These are phyloP conservation scores for Sporopachydermia quercuum DNA, from an alignment of 805 yeast species.

Conservation along the genomic window DNA sequence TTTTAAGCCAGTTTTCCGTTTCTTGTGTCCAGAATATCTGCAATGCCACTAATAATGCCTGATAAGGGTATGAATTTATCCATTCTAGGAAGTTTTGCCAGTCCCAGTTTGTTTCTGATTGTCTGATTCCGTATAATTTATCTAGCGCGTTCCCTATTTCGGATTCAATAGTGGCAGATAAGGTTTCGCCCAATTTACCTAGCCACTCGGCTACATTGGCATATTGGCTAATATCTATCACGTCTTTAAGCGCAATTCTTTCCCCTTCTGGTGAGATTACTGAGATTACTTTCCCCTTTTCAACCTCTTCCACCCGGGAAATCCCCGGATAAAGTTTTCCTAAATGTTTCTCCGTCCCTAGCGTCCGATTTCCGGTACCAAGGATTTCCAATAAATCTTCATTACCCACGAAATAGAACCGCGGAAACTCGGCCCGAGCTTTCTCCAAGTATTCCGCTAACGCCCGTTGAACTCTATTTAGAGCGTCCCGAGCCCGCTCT, in stretches of 20 bases:
- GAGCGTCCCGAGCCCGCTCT: conserved; percentile 36
- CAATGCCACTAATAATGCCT: conserved; percentile 35
- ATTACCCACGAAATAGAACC: conserved; percentile 81
- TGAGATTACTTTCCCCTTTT: conserved; percentile 24
- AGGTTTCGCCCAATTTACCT: conserved; percentile 35
- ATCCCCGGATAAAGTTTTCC: conserved; percentile 63
- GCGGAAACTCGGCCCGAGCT: conserved; percentile 62
- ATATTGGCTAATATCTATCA: conserved; percentile 28
- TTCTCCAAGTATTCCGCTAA: conserved; percentile 65
- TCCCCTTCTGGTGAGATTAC: conserved; percentile 60
- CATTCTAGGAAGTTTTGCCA: conserved; percentile 17
- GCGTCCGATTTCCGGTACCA: conserved; percentile 41
- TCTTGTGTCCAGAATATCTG: conserved; percentile 37
- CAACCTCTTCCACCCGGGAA: conserved; percentile 23
- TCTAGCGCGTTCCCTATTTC: background rate
- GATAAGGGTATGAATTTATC: conserved; percentile 34
- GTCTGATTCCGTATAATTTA: background rate
- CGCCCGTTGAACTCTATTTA: conserved; percentile 45
- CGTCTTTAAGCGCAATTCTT: conserved; percentile 23
- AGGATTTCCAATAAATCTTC: conserved; percentile 76
- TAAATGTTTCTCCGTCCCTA: conserved; percentile 39
- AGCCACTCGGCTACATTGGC: conserved; percentile 50
- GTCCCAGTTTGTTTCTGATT: background rate
- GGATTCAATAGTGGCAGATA: conserved; percentile 28
- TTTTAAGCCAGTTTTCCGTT: background rate